These are phyloP conservation scores for Kitagawia praeruptora DNA, from an alignment of 129 eudicot species.

Conservation along the genomic window DNA sequence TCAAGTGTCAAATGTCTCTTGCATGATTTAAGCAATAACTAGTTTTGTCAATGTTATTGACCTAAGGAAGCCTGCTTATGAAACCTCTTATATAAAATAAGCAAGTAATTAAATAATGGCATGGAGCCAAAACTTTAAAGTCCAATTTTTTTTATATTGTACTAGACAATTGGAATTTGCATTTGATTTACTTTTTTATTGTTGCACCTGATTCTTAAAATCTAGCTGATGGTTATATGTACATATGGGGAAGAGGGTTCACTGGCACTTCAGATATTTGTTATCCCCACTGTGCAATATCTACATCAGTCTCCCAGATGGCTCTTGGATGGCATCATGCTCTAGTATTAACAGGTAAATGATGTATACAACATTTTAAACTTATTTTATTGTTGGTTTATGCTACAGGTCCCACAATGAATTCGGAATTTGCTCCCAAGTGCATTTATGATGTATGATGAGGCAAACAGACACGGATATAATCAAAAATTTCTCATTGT, in stretches of 20 bases:
- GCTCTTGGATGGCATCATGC: constrained; percentile 94
- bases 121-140: neutral
- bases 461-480: neutral
- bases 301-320: constrained; percentile 35
- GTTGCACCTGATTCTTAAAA: neutral
- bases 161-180: neutral
- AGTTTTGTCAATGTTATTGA: neutral
- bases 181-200: neutral
- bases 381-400: neutral
- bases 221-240: constrained; percentile 54
- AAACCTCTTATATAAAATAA: neutral
- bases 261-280: constrained; percentile 31
- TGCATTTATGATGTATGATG: neutral
- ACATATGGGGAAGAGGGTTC: constrained; percentile 93
- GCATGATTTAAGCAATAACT: neutral
- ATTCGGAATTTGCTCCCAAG: neutral
- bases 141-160: neutral
- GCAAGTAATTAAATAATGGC: neutral
- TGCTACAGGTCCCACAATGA: neutral
- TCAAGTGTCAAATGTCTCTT: neutral
- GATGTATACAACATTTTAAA: neutral
- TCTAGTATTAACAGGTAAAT: constrained; percentile 44
- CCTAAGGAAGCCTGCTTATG: neutral
- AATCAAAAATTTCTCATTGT: neutral
- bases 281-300: constrained; percentile 30